Conservation (phyloP, 2,329 filamentous ascomycete species). For the Pseudovirgaria hyperparasitica region DNA sequence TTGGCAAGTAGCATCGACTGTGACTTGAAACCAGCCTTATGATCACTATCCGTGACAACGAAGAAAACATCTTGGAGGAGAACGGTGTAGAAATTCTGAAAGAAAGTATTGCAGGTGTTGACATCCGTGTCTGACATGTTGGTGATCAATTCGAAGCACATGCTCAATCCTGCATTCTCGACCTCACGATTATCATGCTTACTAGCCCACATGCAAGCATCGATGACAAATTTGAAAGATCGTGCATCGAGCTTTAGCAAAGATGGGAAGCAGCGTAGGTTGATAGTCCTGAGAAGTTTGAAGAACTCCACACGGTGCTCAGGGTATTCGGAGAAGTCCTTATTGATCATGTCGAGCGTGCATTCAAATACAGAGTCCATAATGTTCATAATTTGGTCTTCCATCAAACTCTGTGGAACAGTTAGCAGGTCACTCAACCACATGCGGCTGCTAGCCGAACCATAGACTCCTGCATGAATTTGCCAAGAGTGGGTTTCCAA, state of each 20-base stretch:
- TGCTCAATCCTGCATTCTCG: constrained; percentile 88
- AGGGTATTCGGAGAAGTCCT: constrained; percentile 98
- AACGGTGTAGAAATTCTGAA: constrained; percentile 92
- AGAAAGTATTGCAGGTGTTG: constrained; percentile 83
- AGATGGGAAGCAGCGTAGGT: constrained; percentile 91
- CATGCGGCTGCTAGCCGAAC: constrained; percentile 17
- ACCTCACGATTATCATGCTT: constrained; percentile 99
- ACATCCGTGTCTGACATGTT: constrained; percentile 91
- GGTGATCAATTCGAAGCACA: constrained; percentile 94
- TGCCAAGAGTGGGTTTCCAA: constrained; percentile 41
- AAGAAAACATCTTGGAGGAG: constrained; percentile 98
- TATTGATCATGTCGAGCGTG: constrained; percentile 99
- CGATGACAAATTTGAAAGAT: constrained; percentile 98
- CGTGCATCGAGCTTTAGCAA: constrained; percentile 87
- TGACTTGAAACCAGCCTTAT: constrained; percentile 98
- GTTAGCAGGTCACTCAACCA: constrained; percentile 10
- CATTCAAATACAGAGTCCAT: constrained; percentile 99
- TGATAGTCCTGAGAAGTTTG: constrained; percentile 90
- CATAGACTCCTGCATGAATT: constrained; percentile 37
- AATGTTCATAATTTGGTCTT: constrained; percentile 91
- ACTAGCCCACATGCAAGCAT: constrained; percentile 99
- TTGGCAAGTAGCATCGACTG: constrained; percentile 87
- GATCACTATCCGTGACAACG: constrained; percentile 90
- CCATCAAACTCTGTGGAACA: constrained; percentile 66
- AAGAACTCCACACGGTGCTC: constrained; percentile 99